phyloP scores from a whole-genome alignment of 805 yeast genomes.

The Pichia membranifaciens region DNA sequence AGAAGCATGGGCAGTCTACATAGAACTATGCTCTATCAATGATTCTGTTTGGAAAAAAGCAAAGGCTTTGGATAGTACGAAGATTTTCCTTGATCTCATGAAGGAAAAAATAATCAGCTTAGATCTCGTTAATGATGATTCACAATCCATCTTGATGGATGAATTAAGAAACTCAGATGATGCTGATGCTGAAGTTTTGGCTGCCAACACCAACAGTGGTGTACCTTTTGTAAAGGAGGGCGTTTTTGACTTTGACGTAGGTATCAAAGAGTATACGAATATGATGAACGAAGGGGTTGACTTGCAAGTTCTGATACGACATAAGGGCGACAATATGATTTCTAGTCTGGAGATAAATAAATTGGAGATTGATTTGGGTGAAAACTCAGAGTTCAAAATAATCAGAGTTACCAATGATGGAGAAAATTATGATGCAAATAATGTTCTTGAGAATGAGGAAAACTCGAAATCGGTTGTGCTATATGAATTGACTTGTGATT shows the following conservation, averaged over 20 bases:
- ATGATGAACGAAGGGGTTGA: slow-evolving; percentile 12
- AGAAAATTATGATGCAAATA: neutral
- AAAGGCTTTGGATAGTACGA: neutral
- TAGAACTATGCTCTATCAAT: slow-evolving; percentile 26
- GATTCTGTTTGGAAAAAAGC: neutral
- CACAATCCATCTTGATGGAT: neutral
- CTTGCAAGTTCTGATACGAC: slow-evolving; percentile 31
- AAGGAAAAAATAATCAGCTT: slow-evolving; percentile 3
- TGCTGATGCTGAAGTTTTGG: neutral
- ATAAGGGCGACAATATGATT: slow-evolving; percentile 23
- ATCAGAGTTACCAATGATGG: neutral
- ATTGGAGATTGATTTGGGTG: slow-evolving; percentile 20
- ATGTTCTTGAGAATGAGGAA: neutral
- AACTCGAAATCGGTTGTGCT: neutral
- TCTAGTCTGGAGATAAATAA: slow-evolving; percentile 15
- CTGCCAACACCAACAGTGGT: neutral
- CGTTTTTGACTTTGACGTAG: slow-evolving; percentile 5
- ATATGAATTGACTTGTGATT: slow-evolving; percentile 1
- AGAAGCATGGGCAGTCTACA: slow-evolving; percentile 30
- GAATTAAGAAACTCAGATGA: neutral
- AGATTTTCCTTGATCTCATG: neutral
- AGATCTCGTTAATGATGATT: slow-evolving; percentile 7
- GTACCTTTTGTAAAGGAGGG: slow-evolving; percentile 2
- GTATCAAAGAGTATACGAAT: slow-evolving; percentile 6
- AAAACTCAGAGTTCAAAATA: slow-evolving; percentile 7